Conservation (phyloP, 1,284 basidiomycete species). For the Irpex sp. region DNA sequence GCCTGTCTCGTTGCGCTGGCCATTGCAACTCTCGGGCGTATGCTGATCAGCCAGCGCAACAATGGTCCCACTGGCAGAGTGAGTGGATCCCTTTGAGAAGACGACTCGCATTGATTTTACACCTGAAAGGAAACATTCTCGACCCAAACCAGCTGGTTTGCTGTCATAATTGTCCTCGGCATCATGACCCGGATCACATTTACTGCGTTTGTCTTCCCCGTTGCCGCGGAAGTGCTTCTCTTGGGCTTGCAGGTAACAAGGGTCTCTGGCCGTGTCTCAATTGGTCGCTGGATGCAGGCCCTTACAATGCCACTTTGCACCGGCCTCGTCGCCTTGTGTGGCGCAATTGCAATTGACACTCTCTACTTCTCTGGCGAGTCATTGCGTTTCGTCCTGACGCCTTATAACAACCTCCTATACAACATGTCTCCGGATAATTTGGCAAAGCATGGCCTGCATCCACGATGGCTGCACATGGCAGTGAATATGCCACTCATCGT, state of each 20-base stretch:
- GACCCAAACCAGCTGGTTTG: conserved; percentile 18
- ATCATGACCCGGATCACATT: conserved; percentile 36
- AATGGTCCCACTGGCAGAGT: neutral
- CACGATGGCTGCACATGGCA: conserved; percentile 35
- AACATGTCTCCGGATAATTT: conserved; percentile 35
- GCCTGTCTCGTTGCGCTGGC: conserved; percentile 29
- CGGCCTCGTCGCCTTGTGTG: conserved; percentile 16
- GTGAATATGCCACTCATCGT: conserved; percentile 39
- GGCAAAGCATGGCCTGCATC: conserved; percentile 37
- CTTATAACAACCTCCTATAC: conserved; percentile 37
- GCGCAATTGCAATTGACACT: conserved; percentile 25
- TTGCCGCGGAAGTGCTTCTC: conserved; percentile 25
- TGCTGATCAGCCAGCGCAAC: neutral
- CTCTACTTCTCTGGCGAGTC: conserved; percentile 28
- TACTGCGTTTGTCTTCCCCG: conserved; percentile 30
- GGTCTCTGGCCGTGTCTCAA: conserved; percentile 1
- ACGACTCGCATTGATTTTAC: neutral
- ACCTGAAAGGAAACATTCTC: neutral
- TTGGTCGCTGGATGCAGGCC: neutral
- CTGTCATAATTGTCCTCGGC: conserved; percentile 25
- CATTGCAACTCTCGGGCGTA: conserved; percentile 20
- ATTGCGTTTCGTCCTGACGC: conserved; percentile 26
- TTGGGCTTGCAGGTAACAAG: conserved; percentile 11
- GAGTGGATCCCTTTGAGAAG: neutral
- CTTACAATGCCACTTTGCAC: conserved; percentile 1